Base-by-base conservation (phyloP, 306 rosid species). In the Sindora glabra region DNA sequence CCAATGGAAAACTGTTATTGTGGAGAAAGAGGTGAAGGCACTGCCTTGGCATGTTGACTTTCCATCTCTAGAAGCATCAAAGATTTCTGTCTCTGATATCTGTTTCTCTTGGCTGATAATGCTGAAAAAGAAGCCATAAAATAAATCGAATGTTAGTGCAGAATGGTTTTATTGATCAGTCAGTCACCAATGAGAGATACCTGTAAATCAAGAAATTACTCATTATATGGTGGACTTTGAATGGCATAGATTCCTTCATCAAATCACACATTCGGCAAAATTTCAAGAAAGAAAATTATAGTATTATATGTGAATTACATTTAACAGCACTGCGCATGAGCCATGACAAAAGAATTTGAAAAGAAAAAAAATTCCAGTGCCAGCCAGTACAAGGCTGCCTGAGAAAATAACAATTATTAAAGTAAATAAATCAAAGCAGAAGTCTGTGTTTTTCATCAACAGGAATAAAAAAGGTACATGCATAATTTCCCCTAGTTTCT, bases 1-100 rank as follows among this genome's bases (percentile, higher is more conserved):
- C 14, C 48, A 54, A 25, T n/a, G 26, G 14, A 55, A 56, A 32
- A 54, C 39, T 15, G 53, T 59, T 65, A 80, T 21, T 46, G 71
- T 36, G 63, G 75, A 17, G 88, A 61, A 23, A 53, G 62, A 38
- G 89, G 84, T 46, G 95, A 71, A 68, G 80, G 80, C 51, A 74
- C 33, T 73, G 92, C 92, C 80, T 78, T 92, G 39, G 98, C 96
- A 70, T 92, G 98, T 72, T 85, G 96, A 65, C 98, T 92, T 69
- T 92, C 98, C 98, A 92, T 86, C 78, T 88, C 98, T 41, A 92
- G 95, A 75, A 64, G 79, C 95, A 86, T 86, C 60, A 92, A 72
- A 18, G 95, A 88, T 74, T 92, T 88, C 66, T 92, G 98, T 66
- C 96, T 83, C 46, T 83, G 88, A 61, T 88, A 92, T 48, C 88